These are phyloP conservation scores for Linnemannia elongata DNA, from an alignment of 192 early-diverging fungal species.

Conservation along the genomic window DNA sequence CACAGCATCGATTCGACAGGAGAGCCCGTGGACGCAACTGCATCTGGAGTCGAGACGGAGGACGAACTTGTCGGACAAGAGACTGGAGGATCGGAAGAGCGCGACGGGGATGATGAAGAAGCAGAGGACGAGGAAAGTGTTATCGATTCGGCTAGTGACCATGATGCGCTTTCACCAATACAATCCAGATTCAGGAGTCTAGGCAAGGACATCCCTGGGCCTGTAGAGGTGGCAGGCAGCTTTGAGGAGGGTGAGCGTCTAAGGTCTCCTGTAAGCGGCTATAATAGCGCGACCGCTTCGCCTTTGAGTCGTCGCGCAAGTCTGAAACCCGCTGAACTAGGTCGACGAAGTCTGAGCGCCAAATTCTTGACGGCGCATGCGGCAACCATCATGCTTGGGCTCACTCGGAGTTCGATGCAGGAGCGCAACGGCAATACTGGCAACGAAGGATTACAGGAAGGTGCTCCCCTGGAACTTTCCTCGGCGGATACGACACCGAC, in stretches of 20 bases:
- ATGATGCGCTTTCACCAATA: conserved; percentile 16
- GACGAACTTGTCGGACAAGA: conserved; percentile 11
- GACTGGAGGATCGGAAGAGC: not conserved
- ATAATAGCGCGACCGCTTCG: not conserved
- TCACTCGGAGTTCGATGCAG: not conserved
- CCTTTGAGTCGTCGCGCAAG: conserved; percentile 22
- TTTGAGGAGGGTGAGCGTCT: conserved; percentile 39
- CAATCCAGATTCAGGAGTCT: conserved; percentile 7
- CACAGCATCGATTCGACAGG: not conserved
- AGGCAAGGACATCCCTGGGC: not conserved
- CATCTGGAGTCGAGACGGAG: conserved; percentile 15
- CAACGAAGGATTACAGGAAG: not conserved
- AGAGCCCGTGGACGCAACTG: not conserved
- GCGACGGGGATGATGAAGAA: conserved; percentile 25
- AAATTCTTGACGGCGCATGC: conserved; percentile 45
- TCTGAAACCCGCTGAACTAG: not conserved
- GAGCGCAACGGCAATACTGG: not conserved
- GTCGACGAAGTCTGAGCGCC: conserved; percentile 37
- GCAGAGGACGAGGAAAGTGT: conserved; percentile 38
- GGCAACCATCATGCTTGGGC: conserved; percentile 21
- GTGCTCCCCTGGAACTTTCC: not conserved
- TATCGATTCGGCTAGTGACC: conserved; percentile 46
- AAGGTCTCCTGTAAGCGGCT: conserved; percentile 14
- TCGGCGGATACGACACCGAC: not conserved
- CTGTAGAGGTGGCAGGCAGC: not conserved